A percentile compares a stretch with the other conserved stretches of the same genome.
Conservation (phyloP, 345 rosid species). For the Leavenworthia alabamica region DNA sequence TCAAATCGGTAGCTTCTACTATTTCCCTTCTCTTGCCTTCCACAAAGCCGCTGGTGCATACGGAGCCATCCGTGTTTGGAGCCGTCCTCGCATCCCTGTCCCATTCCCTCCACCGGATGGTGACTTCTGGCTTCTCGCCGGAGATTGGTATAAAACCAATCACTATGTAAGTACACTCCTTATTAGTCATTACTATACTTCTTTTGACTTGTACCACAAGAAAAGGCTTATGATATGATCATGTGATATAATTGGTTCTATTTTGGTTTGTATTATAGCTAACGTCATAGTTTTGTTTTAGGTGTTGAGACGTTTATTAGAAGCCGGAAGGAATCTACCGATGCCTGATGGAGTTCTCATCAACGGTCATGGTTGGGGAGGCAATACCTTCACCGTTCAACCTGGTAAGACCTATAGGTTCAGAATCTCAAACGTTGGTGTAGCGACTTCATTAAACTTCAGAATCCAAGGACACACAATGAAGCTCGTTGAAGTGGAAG, state of each 20-base stretch:
- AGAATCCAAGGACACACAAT: slow-evolving; percentile 78
- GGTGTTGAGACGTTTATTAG: slow-evolving; percentile 52
- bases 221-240: background rate
- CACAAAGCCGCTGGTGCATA: slow-evolving; percentile 92
- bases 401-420: slow-evolving; percentile 83
- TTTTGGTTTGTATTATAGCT: background rate
- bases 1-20: too few relatives aligned
- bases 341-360: slow-evolving; percentile 79
- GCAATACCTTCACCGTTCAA: slow-evolving; percentile 65
- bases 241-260: too few relatives aligned
- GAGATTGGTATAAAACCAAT: slow-evolving; percentile 80
- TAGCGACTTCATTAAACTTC: slow-evolving; percentile 62
- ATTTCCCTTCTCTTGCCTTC: too few relatives aligned
- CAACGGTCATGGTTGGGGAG: slow-evolving; percentile 85
- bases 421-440: slow-evolving; percentile 83
- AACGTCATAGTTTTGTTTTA: slow-evolving; percentile 4
- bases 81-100: slow-evolving; percentile 78
- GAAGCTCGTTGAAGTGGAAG: slow-evolving; percentile 89
- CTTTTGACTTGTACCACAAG: background rate
- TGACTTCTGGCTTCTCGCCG: slow-evolving; percentile 64
- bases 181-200: too few relatives aligned
- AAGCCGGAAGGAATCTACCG: slow-evolving; percentile 59
- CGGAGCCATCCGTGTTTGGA: slow-evolving; percentile 76
- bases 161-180: slow-evolving; percentile 51
- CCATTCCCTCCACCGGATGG: slow-evolving; percentile 72